Percentiles rank a stretch among this genome's conserved stretches.
These are phyloP conservation scores for Lipomyces mesembrius DNA, from an alignment of 805 yeast genomes.

Conservation along the genomic window DNA sequence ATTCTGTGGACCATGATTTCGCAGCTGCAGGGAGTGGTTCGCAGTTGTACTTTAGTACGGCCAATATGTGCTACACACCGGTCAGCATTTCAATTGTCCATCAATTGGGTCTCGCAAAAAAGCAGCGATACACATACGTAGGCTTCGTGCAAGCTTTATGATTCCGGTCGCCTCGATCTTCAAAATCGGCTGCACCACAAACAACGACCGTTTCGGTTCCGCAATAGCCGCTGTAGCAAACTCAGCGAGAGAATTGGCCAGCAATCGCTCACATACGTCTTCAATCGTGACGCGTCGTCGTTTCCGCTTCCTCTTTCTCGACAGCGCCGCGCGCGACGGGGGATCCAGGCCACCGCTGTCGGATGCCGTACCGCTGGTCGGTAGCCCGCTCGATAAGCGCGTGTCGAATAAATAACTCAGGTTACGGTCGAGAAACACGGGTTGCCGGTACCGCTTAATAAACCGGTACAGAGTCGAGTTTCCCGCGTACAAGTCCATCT, in stretches of 20 bases:
- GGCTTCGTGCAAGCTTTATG: slow-evolving; percentile 23
- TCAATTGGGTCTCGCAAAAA: background rate
- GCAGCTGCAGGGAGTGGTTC: slow-evolving; percentile 26
- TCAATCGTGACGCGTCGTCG: slow-evolving; percentile 19
- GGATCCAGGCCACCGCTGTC: background rate
- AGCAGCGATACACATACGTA: slow-evolving; percentile 14
- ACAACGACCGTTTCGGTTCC: slow-evolving; percentile 12
- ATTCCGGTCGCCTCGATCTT: slow-evolving; percentile 29
- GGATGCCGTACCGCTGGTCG: slow-evolving; percentile 1
- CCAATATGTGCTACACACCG: slow-evolving; percentile 16
- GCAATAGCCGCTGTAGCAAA: slow-evolving; percentile 10
- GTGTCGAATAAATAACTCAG: slow-evolving; percentile 27
- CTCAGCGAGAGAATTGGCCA: slow-evolving; percentile 8
- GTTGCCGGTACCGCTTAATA: slow-evolving; percentile 28
- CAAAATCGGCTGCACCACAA: slow-evolving; percentile 24
- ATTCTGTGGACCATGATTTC: slow-evolving; percentile 20
- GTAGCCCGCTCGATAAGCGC: background rate
- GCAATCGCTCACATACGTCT: slow-evolving; percentile 24
- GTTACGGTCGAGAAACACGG: slow-evolving; percentile 34
- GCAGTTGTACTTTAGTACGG: slow-evolving; percentile 11
- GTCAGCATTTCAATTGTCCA: background rate
- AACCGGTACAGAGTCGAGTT: slow-evolving; percentile 31
- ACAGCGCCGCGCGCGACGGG: slow-evolving; percentile 1
- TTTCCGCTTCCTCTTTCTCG: background rate
- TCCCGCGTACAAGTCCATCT: slow-evolving; percentile 32